Percentiles rank a stretch among this genome's conserved stretches.
Evolutionary conservation across 2,329 filamentous ascomycete species (phyloP).

Genomic region (Cordyceps tenuipes): DNA sequence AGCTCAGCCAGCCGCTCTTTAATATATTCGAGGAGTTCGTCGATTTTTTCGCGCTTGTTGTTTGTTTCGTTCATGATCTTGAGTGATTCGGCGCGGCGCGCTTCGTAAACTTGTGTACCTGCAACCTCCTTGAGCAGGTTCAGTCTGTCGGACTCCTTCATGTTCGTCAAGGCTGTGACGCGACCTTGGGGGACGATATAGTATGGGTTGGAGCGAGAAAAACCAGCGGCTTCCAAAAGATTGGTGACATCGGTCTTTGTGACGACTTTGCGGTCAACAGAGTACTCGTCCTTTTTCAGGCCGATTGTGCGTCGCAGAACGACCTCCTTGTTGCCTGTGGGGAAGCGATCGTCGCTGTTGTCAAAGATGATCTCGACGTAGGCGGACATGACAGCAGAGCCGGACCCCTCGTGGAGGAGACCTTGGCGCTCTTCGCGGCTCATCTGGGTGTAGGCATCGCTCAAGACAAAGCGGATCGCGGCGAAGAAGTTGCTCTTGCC

Average conservation of each 20-base stretch:
- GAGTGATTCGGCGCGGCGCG: constrained; percentile 78
- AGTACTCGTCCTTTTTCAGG: constrained; percentile 97
- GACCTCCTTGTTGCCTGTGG: constrained; percentile 84
- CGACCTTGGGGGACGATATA: constrained; percentile 98
- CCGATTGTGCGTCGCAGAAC: constrained; percentile 90
- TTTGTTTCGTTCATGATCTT: constrained; percentile 98
- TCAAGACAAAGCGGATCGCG: constrained; percentile 94
- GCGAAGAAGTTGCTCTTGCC: constrained; percentile 99
- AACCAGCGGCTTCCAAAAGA: constrained; percentile 88
- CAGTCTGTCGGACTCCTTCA: constrained; percentile 91
- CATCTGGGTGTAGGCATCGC: constrained; percentile 95
- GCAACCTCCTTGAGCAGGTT: constrained; percentile 95
- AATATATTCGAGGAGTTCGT: constrained; percentile 85
- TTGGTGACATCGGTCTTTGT: constrained; percentile 94
- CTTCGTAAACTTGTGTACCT: constrained; percentile 94
- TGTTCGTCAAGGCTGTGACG: constrained; percentile 92
- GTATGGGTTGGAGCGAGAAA: constrained; percentile 95
- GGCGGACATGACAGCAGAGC: constrained; percentile 97
- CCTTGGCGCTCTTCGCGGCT: constrained; percentile 92
- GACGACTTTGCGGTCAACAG: constrained; percentile 90
- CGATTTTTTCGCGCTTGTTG: constrained; percentile 89
- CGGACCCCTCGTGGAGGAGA: constrained; percentile 94
- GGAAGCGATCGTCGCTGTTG: constrained; percentile 92
- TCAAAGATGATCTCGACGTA: constrained; percentile 99
- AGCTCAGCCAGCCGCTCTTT: constrained; percentile 81